Conservation (phyloP, 2,329 filamentous ascomycete species). For the Penicillium sp. region DNA sequence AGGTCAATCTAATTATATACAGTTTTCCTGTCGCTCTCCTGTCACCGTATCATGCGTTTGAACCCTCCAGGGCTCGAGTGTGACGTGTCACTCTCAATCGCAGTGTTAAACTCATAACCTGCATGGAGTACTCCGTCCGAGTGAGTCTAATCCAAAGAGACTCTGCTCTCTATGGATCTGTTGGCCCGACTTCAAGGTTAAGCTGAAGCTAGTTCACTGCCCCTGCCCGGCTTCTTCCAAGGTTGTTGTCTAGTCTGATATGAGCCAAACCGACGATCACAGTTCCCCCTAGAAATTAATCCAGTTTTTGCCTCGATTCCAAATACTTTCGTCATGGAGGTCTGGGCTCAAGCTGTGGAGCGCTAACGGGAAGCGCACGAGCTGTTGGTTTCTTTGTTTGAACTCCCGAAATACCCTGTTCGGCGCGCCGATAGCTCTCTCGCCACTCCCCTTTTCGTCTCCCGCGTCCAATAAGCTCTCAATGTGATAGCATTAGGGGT, state of each 20-base stretch:
- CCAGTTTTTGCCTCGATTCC: not conserved
- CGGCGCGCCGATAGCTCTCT: conserved; percentile 1
- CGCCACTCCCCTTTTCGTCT: not conserved
- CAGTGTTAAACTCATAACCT: no score
- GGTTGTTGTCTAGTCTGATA: no score
- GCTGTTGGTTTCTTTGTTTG: conserved; percentile 10
- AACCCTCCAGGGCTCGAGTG: not conserved
- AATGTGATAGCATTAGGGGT: not conserved
- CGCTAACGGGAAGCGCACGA: not conserved
- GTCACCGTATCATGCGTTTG: not conserved
- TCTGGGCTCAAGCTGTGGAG: not conserved
- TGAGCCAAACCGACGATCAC: not conserved
- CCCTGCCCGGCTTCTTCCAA: no score
- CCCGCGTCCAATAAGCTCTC: not conserved
- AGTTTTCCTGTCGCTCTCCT: not conserved
- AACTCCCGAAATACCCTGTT: conserved; percentile 7
- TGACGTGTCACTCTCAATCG: not conserved
- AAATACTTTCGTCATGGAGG: not conserved
- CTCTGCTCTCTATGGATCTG: no score
- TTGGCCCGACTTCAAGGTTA: no score
- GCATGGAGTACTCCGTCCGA: no score
- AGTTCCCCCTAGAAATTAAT: not conserved
- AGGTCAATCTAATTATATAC: not conserved
- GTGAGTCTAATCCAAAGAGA: no score
- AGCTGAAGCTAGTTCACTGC: no score